Percentiles rank a stretch among this genome's conserved stretches.
phyloP scores from a whole-genome alignment of 192 early-diverging fungal genomes.

The Neocallimastix lanati region DNA sequence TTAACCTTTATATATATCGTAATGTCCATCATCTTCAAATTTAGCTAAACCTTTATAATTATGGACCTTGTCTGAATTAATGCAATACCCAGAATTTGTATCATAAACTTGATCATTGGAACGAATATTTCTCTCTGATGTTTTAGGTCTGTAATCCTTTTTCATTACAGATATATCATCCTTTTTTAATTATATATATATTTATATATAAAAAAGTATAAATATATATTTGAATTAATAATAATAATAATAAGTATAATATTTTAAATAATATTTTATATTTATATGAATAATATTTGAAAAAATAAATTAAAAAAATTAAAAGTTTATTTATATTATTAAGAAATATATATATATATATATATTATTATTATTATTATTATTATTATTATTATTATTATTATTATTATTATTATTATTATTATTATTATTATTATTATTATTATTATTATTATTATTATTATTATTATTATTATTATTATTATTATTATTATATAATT shows the following conservation, averaged over 20 bases:
- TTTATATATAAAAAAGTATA: too few relatives aligned
- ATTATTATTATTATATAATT: background rate
- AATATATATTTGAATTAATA: too few relatives aligned
- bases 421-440: background rate
- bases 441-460: background rate
- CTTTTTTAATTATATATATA: background rate
- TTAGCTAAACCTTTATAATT: background rate
- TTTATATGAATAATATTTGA: too few relatives aligned
- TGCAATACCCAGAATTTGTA: background rate
- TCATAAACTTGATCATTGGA: background rate
- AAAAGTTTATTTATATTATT: too few relatives aligned
- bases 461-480: background rate
- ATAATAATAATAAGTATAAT: too few relatives aligned
- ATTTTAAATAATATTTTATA: too few relatives aligned
- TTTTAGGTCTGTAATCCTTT: background rate
- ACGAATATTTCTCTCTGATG: background rate
- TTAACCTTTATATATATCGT: background rate
- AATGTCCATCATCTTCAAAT: background rate
- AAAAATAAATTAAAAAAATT: too few relatives aligned
- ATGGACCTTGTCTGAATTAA: background rate
- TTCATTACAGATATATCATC: background rate
- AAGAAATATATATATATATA: too few relatives aligned
- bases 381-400: too few relatives aligned
- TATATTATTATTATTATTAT: too few relatives aligned
- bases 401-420: too few relatives aligned